Conservation (phyloP, 176 grass and related monocot genomes). For the Aegilops longissima region DNA sequence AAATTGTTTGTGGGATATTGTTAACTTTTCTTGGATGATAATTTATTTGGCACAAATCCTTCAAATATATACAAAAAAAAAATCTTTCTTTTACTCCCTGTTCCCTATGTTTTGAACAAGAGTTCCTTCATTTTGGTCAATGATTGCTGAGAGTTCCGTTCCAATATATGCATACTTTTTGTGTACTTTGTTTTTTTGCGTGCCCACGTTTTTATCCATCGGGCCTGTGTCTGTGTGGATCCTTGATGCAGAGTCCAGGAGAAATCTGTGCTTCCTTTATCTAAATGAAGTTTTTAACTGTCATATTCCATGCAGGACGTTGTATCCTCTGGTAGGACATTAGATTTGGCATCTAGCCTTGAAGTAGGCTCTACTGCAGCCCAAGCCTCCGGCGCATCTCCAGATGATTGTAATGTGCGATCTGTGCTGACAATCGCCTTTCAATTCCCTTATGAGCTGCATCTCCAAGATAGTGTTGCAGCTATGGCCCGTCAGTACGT, state of each 20-base stretch:
- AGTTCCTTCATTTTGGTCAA: background rate
- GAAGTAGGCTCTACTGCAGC: constrained; percentile 65
- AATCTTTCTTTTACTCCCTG: background rate
- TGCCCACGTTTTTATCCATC: constrained; percentile 21
- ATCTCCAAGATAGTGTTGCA: constrained; percentile 84
- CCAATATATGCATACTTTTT: background rate
- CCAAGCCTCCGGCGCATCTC: constrained; percentile 47
- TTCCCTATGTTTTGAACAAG: background rate
- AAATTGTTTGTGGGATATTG: background rate
- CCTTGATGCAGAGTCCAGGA: background rate
- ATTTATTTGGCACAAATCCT: background rate
- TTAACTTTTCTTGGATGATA: background rate
- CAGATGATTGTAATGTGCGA: constrained; percentile 56
- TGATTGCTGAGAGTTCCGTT: background rate
- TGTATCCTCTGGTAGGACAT: constrained; percentile 61
- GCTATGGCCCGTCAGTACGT: constrained; percentile 91
- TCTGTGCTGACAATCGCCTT: constrained; percentile 94
- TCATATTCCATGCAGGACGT: constrained; percentile 48
- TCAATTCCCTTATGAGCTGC: constrained; percentile 87
- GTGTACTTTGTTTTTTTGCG: background rate
- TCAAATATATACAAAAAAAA: background rate
- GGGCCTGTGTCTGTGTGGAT: background rate
- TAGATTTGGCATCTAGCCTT: constrained; percentile 89
- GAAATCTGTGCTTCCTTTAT: background rate
- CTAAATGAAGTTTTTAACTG: constrained; percentile 21